Evolutionary conservation across 1,284 basidiomycete species (phyloP), one percentile per base, ranked within the genome.

Genomic region (Apiotrichum montevideense): DNA sequence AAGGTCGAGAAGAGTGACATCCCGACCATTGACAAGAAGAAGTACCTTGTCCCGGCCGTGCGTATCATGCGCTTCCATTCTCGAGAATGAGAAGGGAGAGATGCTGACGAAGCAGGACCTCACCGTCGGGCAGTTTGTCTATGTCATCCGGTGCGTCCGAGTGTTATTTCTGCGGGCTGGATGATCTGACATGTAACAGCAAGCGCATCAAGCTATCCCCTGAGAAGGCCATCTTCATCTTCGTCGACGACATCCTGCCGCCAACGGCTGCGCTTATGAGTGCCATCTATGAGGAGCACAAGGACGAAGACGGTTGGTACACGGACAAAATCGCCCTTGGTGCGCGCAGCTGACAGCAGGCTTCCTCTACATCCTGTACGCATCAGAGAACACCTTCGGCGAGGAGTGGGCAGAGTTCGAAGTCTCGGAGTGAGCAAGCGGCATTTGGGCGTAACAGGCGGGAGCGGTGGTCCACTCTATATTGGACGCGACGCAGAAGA

Each of bases 1-100:
- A 98, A 98, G 81, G 95, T 93, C 53, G 95, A 98, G 81, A 86
- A 90, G 74, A 96, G 94, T 56, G 96, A 99, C 78, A 98, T 98
- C 73, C 92, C 94, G 0, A 95, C 93, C 21, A 98, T 99, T 72
- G 96, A 98, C 83, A 99, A 99, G 90, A 98, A 98, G 89, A 99
- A 98, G 82, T 99, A 98, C 70, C 83, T 99, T 47, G 96, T 98
- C 3, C 96, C 96, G 53, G 95, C 93, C 53, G 91, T 94, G 47
- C 49, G 78, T 75, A 10, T 21, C 8, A 39, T 13, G 7, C 13
- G 37, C 37, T 7, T 13, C 11, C 11, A 21, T 21, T 21, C 21
- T 21, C 21, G 21, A 21, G 21, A 21, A 21, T 21, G 21, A 35
- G 46, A 33, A 48, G 3, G 15, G 9, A 6, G 15, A 32, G 21